Conservation (phyloP, 345 rosid species). For the Euphorbia lathyris region DNA sequence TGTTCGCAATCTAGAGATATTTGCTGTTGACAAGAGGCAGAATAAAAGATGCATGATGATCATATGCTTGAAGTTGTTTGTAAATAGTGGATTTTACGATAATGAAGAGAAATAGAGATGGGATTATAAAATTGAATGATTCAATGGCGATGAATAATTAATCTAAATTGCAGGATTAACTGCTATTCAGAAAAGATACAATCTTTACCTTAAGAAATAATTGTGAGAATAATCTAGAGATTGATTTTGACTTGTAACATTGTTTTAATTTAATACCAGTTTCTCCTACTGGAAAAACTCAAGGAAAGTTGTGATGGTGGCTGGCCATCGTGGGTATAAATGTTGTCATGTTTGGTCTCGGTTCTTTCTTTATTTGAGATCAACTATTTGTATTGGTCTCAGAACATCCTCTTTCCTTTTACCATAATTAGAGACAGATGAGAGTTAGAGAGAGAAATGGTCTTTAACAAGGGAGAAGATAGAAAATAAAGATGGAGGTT, state of each 20-base stretch:
- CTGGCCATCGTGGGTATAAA: too few relatives aligned
- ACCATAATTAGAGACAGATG: too few relatives aligned
- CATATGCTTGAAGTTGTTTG: neutral
- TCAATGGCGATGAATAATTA: slow-evolving; percentile 3
- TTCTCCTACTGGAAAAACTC: neutral
- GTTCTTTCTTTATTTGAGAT: too few relatives aligned
- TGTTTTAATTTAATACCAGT: neutral
- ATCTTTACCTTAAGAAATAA: neutral
- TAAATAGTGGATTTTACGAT: neutral
- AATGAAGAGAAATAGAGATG: slow-evolving; percentile 8
- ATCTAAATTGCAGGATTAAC: neutral
- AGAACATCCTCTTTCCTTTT: too few relatives aligned
- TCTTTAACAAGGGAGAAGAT: too few relatives aligned
- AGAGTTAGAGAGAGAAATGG: too few relatives aligned
- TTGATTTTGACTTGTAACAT: neutral
- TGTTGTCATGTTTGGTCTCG: too few relatives aligned
- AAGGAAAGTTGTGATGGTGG: too few relatives aligned
- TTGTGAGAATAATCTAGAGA: slow-evolving; percentile 12
- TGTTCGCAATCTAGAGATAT: slow-evolving; percentile 58
- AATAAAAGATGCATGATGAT: slow-evolving; percentile 39
- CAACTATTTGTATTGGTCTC: too few relatives aligned
- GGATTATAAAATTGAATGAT: neutral
- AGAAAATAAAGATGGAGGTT: too few relatives aligned
- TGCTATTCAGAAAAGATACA: neutral
- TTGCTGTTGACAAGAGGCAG: slow-evolving; percentile 46